Percentiles rank a stretch among this genome's conserved stretches.
Conservation (phyloP, 352 stramenopile species). For the Phytophthora tubulina region DNA sequence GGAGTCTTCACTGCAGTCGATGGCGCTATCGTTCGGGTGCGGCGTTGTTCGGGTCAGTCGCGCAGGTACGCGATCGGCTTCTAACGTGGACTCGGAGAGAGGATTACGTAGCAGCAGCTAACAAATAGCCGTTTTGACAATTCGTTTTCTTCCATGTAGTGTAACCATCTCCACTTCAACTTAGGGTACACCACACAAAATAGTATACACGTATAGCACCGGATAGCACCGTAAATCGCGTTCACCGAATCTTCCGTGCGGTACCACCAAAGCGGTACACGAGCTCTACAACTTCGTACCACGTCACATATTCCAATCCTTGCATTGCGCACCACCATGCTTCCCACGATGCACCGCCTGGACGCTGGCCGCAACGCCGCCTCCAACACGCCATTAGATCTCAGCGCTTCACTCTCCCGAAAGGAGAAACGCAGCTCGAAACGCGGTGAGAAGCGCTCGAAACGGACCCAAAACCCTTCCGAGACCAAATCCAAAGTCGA, state of each 20-base stretch:
- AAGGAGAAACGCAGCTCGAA: slow-evolving; percentile 63
- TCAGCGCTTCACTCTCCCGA: slow-evolving; percentile 45
- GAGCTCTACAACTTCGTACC: slow-evolving; percentile 2
- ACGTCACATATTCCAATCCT: slow-evolving; percentile 28
- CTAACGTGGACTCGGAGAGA: too few relatives aligned
- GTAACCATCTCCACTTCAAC: too few relatives aligned
- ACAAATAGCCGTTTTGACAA: too few relatives aligned
- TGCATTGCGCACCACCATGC: slow-evolving; percentile 29
- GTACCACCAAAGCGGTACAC: slow-evolving; percentile 14
- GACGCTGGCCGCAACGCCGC: slow-evolving; percentile 29
- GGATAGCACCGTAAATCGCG: slow-evolving; percentile 12
- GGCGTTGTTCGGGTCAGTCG: too few relatives aligned
- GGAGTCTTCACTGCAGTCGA: too few relatives aligned
- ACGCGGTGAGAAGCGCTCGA: slow-evolving; percentile 27
- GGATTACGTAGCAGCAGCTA: too few relatives aligned
- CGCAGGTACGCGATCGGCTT: too few relatives aligned
- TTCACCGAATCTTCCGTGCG: slow-evolving; percentile 28
- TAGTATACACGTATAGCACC: not conserved
- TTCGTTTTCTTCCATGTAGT: too few relatives aligned
- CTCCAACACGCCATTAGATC: slow-evolving; percentile 40
- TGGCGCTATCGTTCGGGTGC: too few relatives aligned
- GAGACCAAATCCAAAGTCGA: slow-evolving; percentile 20
- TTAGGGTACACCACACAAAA: too few relatives aligned
- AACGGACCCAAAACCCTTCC: slow-evolving; percentile 20
- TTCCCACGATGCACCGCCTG: slow-evolving; percentile 54